Evolutionary conservation across 2,329 filamentous ascomycete species (phyloP), one percentile per base, ranked within the genome.

Genomic region (Alternaria tenuissima): DNA sequence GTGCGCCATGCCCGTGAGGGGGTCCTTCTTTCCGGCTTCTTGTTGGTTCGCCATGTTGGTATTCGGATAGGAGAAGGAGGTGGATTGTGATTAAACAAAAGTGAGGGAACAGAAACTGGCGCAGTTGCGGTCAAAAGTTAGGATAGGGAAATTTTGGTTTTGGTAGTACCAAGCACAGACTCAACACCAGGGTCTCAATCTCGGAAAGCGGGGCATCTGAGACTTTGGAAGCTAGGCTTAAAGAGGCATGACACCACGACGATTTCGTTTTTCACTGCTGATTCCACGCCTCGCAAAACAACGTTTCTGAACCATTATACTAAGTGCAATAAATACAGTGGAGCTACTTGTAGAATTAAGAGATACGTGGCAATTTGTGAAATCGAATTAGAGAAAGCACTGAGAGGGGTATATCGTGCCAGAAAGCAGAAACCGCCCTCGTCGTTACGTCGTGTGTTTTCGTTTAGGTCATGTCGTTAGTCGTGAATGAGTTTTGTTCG

Each of bases 1-100:
- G 83, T 97, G 94, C 79, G 92, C 91, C 87, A 97, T 89, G 72
- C 83, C 80, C 78, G 89, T 88, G 80, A 91, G 72, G 60, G 72
- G 74, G 66, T 77, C 75, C 34, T 65, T 70, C 64, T 72, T 77
- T 59, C 54, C 65, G 46, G 61, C 46, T 24, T 71, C 62, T 39
- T 71, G 63, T 41, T 74, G 64, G 51, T 66, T 69, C 30, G 70
- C 70, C 74, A 76, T 77, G 54, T 48, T 61, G 57, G 30, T 28
- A 46, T 34, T 42, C 11, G 28, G 48, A 30, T 22, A 44, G 60
- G 46, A 43, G 43, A 46, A 46, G 42, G 46, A 36, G 38, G 46
- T 51, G 61, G 47, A 46, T 34, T n/a, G 46, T 26, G 51, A 41
- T 53, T 36, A 46, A 38, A 38, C 20, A 49, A 54, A 55, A 34